These are phyloP conservation scores for Ophiostoma tasmaniense DNA, from an alignment of 2,329 filamentous ascomycete species.

Conservation along the genomic window DNA sequence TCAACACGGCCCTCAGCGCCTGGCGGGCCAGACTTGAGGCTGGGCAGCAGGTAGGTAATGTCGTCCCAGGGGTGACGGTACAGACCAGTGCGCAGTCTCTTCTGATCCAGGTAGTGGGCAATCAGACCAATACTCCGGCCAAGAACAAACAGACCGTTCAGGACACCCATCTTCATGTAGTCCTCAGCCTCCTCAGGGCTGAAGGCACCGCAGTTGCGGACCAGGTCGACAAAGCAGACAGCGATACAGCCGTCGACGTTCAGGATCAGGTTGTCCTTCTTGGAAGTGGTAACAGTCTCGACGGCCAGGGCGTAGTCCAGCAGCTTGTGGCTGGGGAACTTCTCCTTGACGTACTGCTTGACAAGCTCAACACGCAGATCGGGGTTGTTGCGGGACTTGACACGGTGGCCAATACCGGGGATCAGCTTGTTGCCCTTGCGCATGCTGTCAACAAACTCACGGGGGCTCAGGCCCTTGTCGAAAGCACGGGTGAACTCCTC, in stretches of 20 bases:
- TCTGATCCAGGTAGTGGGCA: constrained; percentile 99
- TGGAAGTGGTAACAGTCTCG: constrained; percentile 95
- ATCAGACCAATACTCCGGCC: constrained; percentile 97
- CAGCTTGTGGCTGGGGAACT: constrained; percentile 96
- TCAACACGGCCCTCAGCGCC: constrained; percentile 82
- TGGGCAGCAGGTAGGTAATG: constrained; percentile 89
- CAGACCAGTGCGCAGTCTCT: constrained; percentile 94
- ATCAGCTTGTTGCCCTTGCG: constrained; percentile 99
- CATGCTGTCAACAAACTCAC: constrained; percentile 98
- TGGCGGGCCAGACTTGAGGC: constrained; percentile 60
- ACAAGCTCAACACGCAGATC: constrained; percentile 99
- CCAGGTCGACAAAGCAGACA: constrained; percentile 95
- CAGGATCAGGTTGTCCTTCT: constrained; percentile 99
- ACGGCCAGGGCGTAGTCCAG: constrained; percentile 98
- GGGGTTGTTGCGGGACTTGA: constrained; percentile 99
- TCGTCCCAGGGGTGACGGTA: constrained; percentile 99
- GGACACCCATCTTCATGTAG: constrained; percentile 97
- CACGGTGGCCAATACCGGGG: constrained; percentile 95
- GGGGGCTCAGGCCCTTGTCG: constrained; percentile 94
- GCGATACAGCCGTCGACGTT: constrained; percentile 98
- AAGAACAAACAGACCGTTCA: constrained; percentile 98
- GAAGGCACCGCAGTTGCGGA: constrained; percentile 98
- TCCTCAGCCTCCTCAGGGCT: constrained; percentile 93
- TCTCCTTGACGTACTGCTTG: constrained; percentile 96
- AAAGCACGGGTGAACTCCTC: constrained; percentile 98